Base-by-base conservation (phyloP, 1,284 basidiomycete species). In the Sparassis latifolia region DNA sequence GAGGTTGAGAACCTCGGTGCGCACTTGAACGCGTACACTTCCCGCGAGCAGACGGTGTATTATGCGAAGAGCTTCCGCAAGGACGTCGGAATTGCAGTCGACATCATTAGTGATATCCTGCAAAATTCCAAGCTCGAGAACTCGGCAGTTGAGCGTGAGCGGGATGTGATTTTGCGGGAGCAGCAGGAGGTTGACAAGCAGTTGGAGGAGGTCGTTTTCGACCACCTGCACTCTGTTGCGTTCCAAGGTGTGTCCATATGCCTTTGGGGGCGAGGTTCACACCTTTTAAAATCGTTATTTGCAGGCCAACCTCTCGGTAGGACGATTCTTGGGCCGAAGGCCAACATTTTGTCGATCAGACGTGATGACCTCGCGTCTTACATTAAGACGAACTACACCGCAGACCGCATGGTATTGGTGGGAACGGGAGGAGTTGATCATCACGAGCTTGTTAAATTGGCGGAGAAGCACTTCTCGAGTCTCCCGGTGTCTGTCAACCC, bases 181-280 rank as follows among this genome's bases (percentile, higher is more conserved):
- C 94, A 97, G 76, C 92, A 98, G 76, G 97, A 99, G 76, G 97
- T 99, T 43, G 94, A 98, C 74, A 98, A 98, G 78, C 93, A 97
- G 76, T 73, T 90, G 53, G 94, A 98, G 76, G 96, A 99, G 72
- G 96, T 99, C 62, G 93, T 99, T 27, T 99, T 99, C 65, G 96
- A 99, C 75, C 96, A 99, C 69, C 74, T 99, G 56, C 96, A 99
- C 72, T 79, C 95, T 48, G 85, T 98, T 59, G 97, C 97, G 54
- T 99, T 95, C 84, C 90, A 94, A 73, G 83, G 91, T 90, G 64
- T 55, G 77, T 72, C 44, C 57, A 50, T 42, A 20, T 52, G 10
- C 41, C 33, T 48, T 20, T 20, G 20, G 20, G 20, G 20, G 20
- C 20, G 20, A 20, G 30, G 27, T 54, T 53, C 55, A 49, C 51